Evolutionary conservation across 306 rosid genomes (phyloP).

Genomic region (Echinosophora koreensis): DNA sequence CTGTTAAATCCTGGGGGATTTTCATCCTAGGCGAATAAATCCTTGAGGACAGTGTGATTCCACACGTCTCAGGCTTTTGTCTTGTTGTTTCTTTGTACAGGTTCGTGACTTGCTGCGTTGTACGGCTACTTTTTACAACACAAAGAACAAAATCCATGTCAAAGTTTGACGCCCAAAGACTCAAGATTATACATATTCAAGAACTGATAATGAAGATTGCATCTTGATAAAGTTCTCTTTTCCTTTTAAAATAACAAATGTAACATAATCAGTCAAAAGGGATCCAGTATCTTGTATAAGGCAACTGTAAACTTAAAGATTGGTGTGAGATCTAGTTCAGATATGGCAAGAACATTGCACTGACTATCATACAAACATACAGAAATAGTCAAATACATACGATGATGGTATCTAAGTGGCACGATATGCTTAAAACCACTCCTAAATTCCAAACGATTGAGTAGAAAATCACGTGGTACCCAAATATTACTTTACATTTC

Average conservation of each 20-base stretch:
- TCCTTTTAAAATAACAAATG: neutral
- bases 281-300: neutral
- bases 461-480: neutral
- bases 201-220: neutral
- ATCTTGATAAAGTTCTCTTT: neutral
- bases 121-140: too few relatives aligned
- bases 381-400: neutral
- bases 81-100: too few relatives aligned
- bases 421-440: neutral
- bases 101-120: too few relatives aligned
- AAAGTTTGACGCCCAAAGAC: neutral
- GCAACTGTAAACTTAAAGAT: neutral
- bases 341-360: neutral
- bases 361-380: constrained; percentile 2
- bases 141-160: too few relatives aligned
- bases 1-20: too few relatives aligned
- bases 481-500: neutral
- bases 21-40: too few relatives aligned
- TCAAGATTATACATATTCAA: neutral
- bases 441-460: neutral
- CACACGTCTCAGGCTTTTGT: too few relatives aligned
- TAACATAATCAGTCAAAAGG: neutral
- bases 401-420: neutral
- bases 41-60: too few relatives aligned
- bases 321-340: neutral